Percentiles rank a stretch among this genome's conserved stretches.
Conservation (phyloP, 1,284 basidiomycete species). For the Trichosporon sp. region DNA sequence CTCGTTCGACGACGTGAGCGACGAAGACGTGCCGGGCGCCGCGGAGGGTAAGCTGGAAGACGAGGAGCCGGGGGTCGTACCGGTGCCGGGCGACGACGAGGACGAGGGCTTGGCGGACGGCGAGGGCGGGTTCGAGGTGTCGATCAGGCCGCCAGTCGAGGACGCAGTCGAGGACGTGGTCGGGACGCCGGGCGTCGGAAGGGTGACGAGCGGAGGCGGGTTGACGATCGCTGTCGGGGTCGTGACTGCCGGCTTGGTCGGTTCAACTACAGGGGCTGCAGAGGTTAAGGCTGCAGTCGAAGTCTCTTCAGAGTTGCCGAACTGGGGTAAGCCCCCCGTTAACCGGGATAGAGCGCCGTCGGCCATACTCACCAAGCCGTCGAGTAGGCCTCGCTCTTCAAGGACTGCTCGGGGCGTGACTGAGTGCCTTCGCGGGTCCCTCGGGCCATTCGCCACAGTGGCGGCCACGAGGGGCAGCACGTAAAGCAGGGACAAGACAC, state of each 20-base stretch:
- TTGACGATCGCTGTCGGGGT: neutral
- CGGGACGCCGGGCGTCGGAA: neutral
- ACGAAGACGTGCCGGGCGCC: neutral
- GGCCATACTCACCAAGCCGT: neutral
- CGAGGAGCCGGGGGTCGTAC: neutral
- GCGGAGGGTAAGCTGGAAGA: neutral
- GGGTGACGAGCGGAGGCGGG: neutral
- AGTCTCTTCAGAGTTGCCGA: neutral
- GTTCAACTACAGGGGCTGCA: neutral
- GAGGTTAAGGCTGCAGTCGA: neutral
- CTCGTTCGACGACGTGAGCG: neutral
- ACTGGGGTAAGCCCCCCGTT: neutral
- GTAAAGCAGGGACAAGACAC: neutral
- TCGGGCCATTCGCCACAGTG: neutral
- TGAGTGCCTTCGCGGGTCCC: neutral
- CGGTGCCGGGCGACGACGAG: slow-evolving; percentile 1
- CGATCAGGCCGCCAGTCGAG: neutral
- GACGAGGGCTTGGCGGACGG: neutral
- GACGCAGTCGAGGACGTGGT: neutral
- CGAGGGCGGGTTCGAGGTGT: neutral
- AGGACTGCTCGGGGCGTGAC: neutral
- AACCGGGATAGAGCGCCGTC: neutral
- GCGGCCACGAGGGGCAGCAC: neutral
- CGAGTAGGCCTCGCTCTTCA: neutral
- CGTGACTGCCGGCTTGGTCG: neutral